Percentiles rank a stretch among this genome's conserved stretches.
phyloP scores from a whole-genome alignment of 2,329 filamentous ascomycete genomes.

The Phaeosphaeriaceae sp. region DNA sequence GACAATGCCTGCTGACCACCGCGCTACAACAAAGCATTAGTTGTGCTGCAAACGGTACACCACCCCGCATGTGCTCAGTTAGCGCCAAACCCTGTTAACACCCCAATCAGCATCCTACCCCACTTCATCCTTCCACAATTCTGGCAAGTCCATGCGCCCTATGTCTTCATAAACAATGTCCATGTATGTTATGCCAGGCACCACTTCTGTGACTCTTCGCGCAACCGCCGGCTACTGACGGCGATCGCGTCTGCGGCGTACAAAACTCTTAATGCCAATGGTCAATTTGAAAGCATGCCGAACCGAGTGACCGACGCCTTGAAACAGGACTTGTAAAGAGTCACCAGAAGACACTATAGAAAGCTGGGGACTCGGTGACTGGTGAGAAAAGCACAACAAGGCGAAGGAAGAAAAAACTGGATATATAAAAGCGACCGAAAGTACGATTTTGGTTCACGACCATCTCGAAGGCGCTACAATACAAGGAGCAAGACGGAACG shows the following conservation, averaged over 20 bases:
- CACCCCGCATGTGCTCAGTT: no score
- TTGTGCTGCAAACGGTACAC: no score
- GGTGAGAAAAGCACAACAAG: not conserved
- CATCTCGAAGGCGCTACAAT: no score
- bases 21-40: no score
- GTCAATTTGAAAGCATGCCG: slow-evolving; percentile 1
- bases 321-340: not conserved
- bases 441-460: not conserved
- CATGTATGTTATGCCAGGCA: not conserved
- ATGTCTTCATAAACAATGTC: not conserved
- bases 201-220: not conserved
- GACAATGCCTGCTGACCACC: no score
- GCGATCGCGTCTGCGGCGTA: not conserved
- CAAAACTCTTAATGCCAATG: not conserved
- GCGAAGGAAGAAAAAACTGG: not conserved
- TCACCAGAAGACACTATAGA: not conserved
- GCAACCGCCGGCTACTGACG: not conserved
- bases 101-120: no score
- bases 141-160: not conserved
- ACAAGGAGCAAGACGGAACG: no score
- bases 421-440: not conserved
- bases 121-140: not conserved
- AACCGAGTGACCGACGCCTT: not conserved
- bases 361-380: not conserved
- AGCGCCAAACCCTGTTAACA: no score